Evolutionary conservation across 495 filamentous ascomycete species (phyloP).

Genomic region (Zalerion maritima): DNA sequence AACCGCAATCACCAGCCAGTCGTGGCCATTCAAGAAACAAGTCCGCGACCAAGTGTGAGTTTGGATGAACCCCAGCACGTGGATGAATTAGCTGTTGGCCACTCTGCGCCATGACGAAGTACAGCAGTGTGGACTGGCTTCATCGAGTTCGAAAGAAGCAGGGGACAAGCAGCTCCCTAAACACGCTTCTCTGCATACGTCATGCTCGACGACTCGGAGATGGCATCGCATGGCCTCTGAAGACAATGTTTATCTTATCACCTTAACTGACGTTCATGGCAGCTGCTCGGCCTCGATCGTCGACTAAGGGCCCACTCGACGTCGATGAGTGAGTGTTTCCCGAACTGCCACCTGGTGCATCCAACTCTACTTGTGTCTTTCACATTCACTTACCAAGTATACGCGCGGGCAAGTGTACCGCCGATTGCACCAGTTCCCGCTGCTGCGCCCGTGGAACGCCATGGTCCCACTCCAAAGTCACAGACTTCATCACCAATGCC

Average conservation of each 20-base stretch:
- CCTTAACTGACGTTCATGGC: constrained; percentile 13
- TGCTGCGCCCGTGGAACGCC: constrained; percentile 11
- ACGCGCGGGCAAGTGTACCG: constrained; percentile 8
- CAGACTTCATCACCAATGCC: constrained; percentile 4
- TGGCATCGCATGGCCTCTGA: no score
- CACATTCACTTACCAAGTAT: constrained; percentile 10
- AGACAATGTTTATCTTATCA: constrained; percentile 7
- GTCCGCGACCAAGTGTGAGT: constrained; percentile 26
- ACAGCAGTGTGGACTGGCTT: neutral
- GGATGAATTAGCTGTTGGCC: no score
- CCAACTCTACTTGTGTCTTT: constrained; percentile 7
- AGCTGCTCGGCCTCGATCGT: constrained; percentile 33
- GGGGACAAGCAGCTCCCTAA: no score
- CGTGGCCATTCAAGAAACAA: constrained; percentile 24
- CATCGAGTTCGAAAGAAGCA: constrained; percentile 3
- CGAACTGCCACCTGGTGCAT: constrained; percentile 12
- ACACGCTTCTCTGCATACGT: no score
- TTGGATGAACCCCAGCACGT: no score
- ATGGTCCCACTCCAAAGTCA: constrained; percentile 5
- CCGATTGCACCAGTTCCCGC: constrained; percentile 6
- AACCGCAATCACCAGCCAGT: constrained; percentile 8
- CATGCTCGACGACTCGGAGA: no score
- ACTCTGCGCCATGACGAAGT: no score
- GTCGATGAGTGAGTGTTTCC: constrained; percentile 31
- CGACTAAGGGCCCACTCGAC: constrained; percentile 44